A percentile compares a stretch with the other conserved stretches of the same genome.
Evolutionary conservation across 2,329 filamentous ascomycete species (phyloP).

Genomic region (Monosporascus sp.): DNA sequence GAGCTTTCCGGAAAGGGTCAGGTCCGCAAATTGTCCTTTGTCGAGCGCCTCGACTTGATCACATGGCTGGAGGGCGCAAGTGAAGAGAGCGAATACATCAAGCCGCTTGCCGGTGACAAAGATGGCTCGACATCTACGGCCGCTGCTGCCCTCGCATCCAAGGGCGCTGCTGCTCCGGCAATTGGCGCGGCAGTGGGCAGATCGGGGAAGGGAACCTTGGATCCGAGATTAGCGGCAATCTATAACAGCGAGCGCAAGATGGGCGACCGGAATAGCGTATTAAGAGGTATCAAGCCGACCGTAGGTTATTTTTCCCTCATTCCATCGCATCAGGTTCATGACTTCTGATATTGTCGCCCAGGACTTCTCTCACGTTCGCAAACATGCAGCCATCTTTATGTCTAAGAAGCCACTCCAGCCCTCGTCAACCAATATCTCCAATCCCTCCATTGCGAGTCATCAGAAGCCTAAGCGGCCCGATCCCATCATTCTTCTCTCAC

Average conservation of each 20-base stretch:
- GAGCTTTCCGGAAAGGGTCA: constrained; percentile 62
- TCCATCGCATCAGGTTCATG: background rate
- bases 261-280: constrained; percentile 83
- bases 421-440: constrained; percentile 30
- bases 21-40: constrained; percentile 85
- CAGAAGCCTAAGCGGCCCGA: constrained; percentile 54
- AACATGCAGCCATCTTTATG: constrained; percentile 74
- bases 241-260: constrained; percentile 88
- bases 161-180: constrained; percentile 33
- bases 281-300: constrained; percentile 82
- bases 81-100: constrained; percentile 90
- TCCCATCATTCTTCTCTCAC: constrained; percentile 94
- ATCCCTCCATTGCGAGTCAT: constrained; percentile 46
- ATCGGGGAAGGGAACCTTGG: constrained; percentile 61
- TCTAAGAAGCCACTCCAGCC: constrained; percentile 48
- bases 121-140: constrained; percentile 40
- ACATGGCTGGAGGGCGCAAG: constrained; percentile 89
- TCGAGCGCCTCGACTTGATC: constrained; percentile 85
- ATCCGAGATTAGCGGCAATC: constrained; percentile 79
- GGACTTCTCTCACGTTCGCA: constrained; percentile 93
- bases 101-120: constrained; percentile 66
- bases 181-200: constrained; percentile 41
- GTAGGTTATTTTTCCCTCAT: constrained; percentile 43
- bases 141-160: constrained; percentile 30
- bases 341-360: constrained; percentile 31